Percentiles rank a stretch among this genome's conserved stretches.
Evolutionary conservation across 305 asterid genomes (phyloP).

Genomic region (Coffea humblotiana): DNA sequence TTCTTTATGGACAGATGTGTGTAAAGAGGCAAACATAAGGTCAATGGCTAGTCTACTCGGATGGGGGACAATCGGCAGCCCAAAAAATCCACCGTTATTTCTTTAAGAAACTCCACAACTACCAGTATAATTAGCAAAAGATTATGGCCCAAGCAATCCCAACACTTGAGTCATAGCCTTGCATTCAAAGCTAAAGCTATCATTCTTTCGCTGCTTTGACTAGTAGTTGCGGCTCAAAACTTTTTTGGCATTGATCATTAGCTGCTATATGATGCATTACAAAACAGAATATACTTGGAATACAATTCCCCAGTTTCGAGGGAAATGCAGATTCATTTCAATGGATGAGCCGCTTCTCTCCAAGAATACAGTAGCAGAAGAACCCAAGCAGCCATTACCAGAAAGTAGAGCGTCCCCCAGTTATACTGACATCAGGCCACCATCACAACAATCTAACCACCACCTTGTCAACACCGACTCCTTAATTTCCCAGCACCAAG

Average conservation of each 20-base stretch:
- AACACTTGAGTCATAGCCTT: not conserved
- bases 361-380: conserved; percentile 7
- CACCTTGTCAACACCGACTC: not conserved
- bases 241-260: not conserved
- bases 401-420: not conserved
- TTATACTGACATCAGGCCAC: not conserved
- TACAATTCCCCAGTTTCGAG: not conserved
- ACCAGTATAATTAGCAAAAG: not conserved
- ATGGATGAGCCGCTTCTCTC: conserved; percentile 24
- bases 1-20: not conserved
- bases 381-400: not conserved
- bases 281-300: not conserved
- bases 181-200: not conserved
- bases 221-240: conserved; percentile 9
- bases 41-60: not conserved
- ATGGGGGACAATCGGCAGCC: not conserved
- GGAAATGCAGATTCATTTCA: not conserved
- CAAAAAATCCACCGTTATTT: not conserved
- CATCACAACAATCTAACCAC: not conserved
- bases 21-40: not conserved
- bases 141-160: not conserved
- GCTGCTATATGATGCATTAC: not conserved
- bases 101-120: not conserved
- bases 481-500: not conserved
- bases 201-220: conserved; percentile 11